A percentile compares a stretch with the other conserved stretches of the same genome.
These are phyloP conservation scores for Candida namnaoensis DNA, from an alignment of 805 yeast species.

Conservation along the genomic window DNA sequence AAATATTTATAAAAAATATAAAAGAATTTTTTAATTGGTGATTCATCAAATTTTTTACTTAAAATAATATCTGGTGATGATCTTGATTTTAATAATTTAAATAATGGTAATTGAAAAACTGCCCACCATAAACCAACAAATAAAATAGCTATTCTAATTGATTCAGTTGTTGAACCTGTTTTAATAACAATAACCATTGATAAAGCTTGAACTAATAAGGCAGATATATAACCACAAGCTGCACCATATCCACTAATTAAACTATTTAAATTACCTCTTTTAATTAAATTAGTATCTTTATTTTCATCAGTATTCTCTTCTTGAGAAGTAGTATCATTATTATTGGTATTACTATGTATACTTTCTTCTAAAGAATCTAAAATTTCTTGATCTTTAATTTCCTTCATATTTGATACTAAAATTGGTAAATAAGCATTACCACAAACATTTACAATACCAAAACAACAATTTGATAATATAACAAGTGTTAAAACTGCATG, in stretches of 20 bases:
- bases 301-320: background rate
- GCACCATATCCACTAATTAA: conserved; percentile 61
- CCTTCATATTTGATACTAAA: conserved; percentile 36
- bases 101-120: conserved; percentile 56
- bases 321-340: background rate
- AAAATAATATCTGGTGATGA: conserved; percentile 23
- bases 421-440: conserved; percentile 69
- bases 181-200: conserved; percentile 42
- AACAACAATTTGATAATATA: conserved; percentile 56
- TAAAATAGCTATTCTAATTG: conserved; percentile 50
- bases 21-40: background rate
- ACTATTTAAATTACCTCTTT: conserved; percentile 33
- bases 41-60: background rate
- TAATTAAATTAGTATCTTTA: background rate
- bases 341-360: background rate
- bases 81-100: conserved; percentile 34
- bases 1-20: conserved; percentile 24
- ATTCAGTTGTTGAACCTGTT: conserved; percentile 27
- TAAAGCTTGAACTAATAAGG: conserved; percentile 53
- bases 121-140: conserved; percentile 77
- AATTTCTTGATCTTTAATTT: conserved; percentile 6
- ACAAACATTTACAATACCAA: conserved; percentile 73
- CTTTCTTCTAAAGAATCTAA: conserved; percentile 6
- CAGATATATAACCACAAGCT: conserved; percentile 62
- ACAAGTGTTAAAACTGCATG: conserved; percentile 42